A percentile compares a stretch with the other conserved stretches of the same genome.
Conservation (phyloP, 2,329 filamentous ascomycete species). For the Neofusicoccum umdonicola region DNA sequence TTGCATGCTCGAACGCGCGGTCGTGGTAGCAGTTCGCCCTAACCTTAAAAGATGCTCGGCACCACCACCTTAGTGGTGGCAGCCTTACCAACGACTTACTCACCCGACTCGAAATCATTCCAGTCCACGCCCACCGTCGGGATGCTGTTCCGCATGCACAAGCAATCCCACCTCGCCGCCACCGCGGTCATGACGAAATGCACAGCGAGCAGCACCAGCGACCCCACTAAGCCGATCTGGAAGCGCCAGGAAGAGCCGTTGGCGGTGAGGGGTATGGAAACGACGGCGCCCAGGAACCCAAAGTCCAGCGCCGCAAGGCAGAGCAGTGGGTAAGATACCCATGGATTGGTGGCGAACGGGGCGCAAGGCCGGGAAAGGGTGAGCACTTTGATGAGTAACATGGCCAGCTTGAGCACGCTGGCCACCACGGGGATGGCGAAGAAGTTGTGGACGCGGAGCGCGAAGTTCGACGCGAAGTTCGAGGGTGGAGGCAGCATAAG, state of each 20-base stretch:
- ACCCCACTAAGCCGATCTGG: constrained; percentile 28
- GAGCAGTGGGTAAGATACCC: constrained; percentile 66
- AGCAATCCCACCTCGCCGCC: constrained; percentile 28
- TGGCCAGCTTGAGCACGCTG: constrained; percentile 49
- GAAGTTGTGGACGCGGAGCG: constrained; percentile 32
- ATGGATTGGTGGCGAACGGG: constrained; percentile 65
- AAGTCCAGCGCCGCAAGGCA: constrained; percentile 66
- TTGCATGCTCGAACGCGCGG: too few relatives aligned
- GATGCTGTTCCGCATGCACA: constrained; percentile 30
- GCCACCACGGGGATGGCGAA: constrained; percentile 33
- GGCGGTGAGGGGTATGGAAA: background rate
- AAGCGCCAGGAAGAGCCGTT: background rate
- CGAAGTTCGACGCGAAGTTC: constrained; percentile 24
- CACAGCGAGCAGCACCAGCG: constrained; percentile 42
- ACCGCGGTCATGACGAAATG: constrained; percentile 48
- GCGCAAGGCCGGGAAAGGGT: constrained; percentile 67
- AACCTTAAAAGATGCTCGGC: background rate
- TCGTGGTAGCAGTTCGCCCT: too few relatives aligned
- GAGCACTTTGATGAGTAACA: constrained; percentile 69
- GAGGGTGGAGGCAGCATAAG: constrained; percentile 21
- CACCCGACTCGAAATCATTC: background rate
- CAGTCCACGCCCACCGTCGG: background rate
- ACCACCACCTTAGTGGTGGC: background rate
- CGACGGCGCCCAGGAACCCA: constrained; percentile 26
- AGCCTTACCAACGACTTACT: background rate